Conservation (phyloP, 2,329 filamentous ascomycete genomes). For the Chrysoporthe cubensis region DNA sequence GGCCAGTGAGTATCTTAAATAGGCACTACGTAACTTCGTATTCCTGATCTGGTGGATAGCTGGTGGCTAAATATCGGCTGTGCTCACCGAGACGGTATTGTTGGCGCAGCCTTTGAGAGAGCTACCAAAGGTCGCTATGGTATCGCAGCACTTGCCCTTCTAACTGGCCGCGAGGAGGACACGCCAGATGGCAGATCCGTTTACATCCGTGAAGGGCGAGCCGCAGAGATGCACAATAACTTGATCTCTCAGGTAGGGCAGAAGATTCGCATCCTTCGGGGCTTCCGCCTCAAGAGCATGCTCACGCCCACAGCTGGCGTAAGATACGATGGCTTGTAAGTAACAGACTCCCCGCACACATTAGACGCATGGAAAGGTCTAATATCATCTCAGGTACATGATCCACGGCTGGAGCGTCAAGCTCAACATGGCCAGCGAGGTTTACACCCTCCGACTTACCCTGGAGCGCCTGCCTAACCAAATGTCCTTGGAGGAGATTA, state of each 20-base stretch:
- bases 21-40: not conserved
- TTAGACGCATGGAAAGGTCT: not conserved
- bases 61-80: conserved; percentile 64
- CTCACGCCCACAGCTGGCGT: conserved; percentile 57
- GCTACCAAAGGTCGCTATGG: conserved; percentile 52
- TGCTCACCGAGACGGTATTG: conserved; percentile 59
- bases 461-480: conserved; percentile 51
- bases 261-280: conserved; percentile 56
- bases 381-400: conserved; percentile 46
- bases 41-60: conserved; percentile 39
- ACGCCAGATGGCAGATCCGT: conserved; percentile 39
- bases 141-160: conserved; percentile 52
- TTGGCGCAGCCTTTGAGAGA: conserved; percentile 47
- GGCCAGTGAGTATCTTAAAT: conserved; percentile 21
- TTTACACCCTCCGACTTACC: conserved; percentile 49
- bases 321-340: conserved; percentile 62
- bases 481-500: conserved; percentile 46
- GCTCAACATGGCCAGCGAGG: conserved; percentile 43
- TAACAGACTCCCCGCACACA: conserved; percentile 18
- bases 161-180: conserved; percentile 55
- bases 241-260: conserved; percentile 54
- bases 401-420: conserved; percentile 53
- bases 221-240: conserved; percentile 51
- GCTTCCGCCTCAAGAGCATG: conserved; percentile 53
- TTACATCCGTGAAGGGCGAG: conserved; percentile 50